Conservation (phyloP, 768 basidiomycete species). For the Boletus reticuloceps region DNA sequence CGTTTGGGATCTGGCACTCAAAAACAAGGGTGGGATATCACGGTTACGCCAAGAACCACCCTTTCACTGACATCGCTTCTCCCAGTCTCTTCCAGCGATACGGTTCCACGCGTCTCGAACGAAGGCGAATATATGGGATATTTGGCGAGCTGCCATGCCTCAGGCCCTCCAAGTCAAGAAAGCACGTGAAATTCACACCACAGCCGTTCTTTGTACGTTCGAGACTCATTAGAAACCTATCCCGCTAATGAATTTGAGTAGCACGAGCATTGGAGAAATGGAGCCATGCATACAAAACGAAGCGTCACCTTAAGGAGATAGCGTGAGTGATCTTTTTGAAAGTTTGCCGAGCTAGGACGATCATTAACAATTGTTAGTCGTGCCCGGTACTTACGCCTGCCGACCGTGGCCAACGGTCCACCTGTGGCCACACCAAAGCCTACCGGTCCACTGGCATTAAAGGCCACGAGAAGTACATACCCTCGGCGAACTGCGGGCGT, state of each 20-base stretch:
- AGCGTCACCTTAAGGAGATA: conserved; percentile 74
- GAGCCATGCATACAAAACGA: conserved; percentile 65
- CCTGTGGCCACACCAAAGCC: conserved; percentile 27
- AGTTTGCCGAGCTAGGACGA: conserved; percentile 15
- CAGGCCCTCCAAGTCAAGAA: conserved; percentile 60
- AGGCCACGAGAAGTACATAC: conserved; percentile 30
- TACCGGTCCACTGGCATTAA: conserved; percentile 25
- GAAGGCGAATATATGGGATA: conserved; percentile 60
- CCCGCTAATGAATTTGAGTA: conserved; percentile 9
- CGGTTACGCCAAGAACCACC: neutral
- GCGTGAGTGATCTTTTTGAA: conserved; percentile 55
- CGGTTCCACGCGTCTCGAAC: conserved; percentile 63
- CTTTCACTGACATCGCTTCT: conserved; percentile 8
- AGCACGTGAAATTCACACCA: conserved; percentile 61
- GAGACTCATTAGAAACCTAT: neutral
- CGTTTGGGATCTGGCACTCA: conserved; percentile 72
- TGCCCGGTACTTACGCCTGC: conserved; percentile 77
- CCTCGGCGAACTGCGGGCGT: conserved; percentile 25
- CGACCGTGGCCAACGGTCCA: conserved; percentile 48
- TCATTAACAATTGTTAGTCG: conserved; percentile 49
- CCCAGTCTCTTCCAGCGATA: conserved; percentile 75
- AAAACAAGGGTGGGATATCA: conserved; percentile 58
- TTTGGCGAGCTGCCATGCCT: conserved; percentile 72
- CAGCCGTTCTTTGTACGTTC: conserved; percentile 55
- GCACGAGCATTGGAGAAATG: conserved; percentile 64